Evolutionary conservation across 768 basidiomycete species (phyloP).

Genomic region (Lyophyllum shimeji): DNA sequence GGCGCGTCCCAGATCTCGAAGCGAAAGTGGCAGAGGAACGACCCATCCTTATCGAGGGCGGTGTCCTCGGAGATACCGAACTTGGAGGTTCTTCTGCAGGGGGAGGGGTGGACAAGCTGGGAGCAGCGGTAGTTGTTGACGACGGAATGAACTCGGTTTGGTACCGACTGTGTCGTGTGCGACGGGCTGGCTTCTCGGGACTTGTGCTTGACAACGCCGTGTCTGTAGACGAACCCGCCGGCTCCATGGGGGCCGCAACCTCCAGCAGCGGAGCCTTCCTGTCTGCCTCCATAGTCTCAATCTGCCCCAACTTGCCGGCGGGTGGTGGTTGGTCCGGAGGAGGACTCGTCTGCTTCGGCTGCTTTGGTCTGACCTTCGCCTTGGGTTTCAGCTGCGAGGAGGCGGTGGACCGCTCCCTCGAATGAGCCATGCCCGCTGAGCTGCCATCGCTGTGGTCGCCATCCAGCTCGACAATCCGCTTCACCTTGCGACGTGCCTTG

Average conservation of each 20-base stretch:
- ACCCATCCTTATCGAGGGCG: slow-evolving; percentile 14
- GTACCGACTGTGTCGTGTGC: slow-evolving; percentile 47
- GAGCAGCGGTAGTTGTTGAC: slow-evolving; percentile 13
- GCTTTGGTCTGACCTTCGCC: slow-evolving; percentile 21
- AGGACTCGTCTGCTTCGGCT: slow-evolving; percentile 12
- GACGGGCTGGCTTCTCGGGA: slow-evolving; percentile 19
- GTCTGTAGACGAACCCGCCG: background rate
- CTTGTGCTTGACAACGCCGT: background rate
- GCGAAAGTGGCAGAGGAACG: slow-evolving; percentile 32
- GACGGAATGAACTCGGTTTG: slow-evolving; percentile 45
- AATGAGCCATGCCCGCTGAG: slow-evolving; percentile 25
- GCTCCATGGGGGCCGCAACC: slow-evolving; percentile 8
- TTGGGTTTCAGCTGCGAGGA: slow-evolving; percentile 20
- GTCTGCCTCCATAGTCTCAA: slow-evolving; percentile 17
- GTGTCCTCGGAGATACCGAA: slow-evolving; percentile 8
- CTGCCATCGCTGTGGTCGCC: slow-evolving; percentile 40
- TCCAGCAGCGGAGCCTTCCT: background rate
- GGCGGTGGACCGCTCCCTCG: slow-evolving; percentile 31
- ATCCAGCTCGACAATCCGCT: slow-evolving; percentile 80
- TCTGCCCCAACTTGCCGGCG: slow-evolving; percentile 18
- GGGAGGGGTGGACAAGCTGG: slow-evolving; percentile 13
- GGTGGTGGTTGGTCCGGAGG: slow-evolving; percentile 1
- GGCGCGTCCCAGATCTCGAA: slow-evolving; percentile 42
- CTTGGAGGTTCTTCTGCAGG: slow-evolving; percentile 6
- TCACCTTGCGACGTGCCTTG: slow-evolving; percentile 55